Percentiles rank a stretch among this genome's conserved stretches.
These are phyloP conservation scores for Ogataea pini DNA, from an alignment of 805 yeast genomes.

Conservation along the genomic window DNA sequence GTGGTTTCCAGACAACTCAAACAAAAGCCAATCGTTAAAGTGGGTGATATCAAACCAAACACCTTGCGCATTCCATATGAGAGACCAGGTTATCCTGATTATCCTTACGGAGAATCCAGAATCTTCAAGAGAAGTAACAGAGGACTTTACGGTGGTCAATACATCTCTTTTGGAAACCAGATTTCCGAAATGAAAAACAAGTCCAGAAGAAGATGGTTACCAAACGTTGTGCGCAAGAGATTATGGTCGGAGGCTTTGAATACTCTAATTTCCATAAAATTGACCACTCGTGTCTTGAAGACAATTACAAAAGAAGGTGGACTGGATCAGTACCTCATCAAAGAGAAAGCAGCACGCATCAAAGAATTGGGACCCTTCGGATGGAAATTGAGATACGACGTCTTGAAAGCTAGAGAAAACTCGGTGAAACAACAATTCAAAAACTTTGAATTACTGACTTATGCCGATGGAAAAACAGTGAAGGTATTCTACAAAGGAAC, in stretches of 20 bases:
- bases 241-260: constrained; percentile 84
- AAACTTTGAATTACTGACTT: constrained; percentile 33
- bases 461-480: constrained; percentile 32
- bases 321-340: constrained; percentile 80
- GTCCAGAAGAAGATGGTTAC: constrained; percentile 72
- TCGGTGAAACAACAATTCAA: constrained; percentile 41
- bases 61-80: constrained; percentile 43
- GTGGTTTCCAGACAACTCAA: constrained; percentile 52
- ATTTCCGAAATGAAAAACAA: constrained; percentile 76
- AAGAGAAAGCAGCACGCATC: constrained; percentile 84
- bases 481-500: constrained; percentile 52
- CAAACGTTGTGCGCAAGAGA: constrained; percentile 73
- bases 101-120: constrained; percentile 76
- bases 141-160: constrained; percentile 90
- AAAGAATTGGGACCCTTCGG: constrained; percentile 93
- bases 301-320: constrained; percentile 96
- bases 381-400: constrained; percentile 82
- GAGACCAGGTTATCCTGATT: constrained; percentile 54
- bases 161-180: constrained; percentile 72
- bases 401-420: constrained; percentile 50
- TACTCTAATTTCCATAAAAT: constrained; percentile 54
- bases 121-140: constrained; percentile 81
- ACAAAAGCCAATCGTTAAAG: constrained; percentile 42
- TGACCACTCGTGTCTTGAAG: constrained; percentile 78
- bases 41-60: constrained; percentile 55